phyloP scores from a whole-genome alignment of 495 filamentous ascomycete genomes.

The Melanomma pulvis-pyrius region DNA sequence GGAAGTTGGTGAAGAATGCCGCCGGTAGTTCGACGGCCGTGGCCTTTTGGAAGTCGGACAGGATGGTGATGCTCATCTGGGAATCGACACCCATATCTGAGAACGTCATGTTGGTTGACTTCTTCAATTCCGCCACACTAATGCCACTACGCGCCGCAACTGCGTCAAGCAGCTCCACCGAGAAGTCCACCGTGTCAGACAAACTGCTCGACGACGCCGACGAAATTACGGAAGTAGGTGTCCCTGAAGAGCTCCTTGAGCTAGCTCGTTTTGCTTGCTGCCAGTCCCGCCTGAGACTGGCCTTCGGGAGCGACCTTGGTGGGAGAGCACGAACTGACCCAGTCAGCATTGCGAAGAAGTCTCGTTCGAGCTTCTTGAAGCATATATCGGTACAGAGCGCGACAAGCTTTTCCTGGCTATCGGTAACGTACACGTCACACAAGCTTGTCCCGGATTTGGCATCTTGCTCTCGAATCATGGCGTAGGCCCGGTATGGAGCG shows the following conservation, averaged over 20 bases:
- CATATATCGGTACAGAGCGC: slow-evolving; percentile 26
- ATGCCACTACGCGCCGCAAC: slow-evolving; percentile 20
- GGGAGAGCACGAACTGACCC: slow-evolving; percentile 22
- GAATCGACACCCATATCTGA: slow-evolving; percentile 11
- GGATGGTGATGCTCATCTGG: slow-evolving; percentile 15
- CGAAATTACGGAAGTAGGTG: neutral
- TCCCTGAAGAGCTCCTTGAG: slow-evolving; percentile 16
- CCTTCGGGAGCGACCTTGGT: neutral
- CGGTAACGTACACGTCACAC: slow-evolving; percentile 25
- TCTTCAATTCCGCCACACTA: slow-evolving; percentile 25
- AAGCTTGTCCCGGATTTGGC: slow-evolving; percentile 8
- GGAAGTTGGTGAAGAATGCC: slow-evolving; percentile 9
- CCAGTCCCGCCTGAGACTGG: neutral
- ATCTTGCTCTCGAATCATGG: slow-evolving; percentile 23
- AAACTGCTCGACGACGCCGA: slow-evolving; percentile 10
- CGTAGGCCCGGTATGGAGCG: slow-evolving; percentile 17
- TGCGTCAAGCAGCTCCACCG: slow-evolving; percentile 12
- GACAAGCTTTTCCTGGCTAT: slow-evolving; percentile 24
- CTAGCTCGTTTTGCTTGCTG: slow-evolving; percentile 3
- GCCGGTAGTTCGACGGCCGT: slow-evolving; percentile 15
- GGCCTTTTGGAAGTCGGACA: slow-evolving; percentile 11
- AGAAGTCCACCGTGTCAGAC: slow-evolving; percentile 17
- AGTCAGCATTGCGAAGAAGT: slow-evolving; percentile 27
- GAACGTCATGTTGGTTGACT: slow-evolving; percentile 1
- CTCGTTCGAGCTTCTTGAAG: slow-evolving; percentile 31